A percentile compares a stretch with the other conserved stretches of the same genome.
phyloP scores from a whole-genome alignment of 257 asterid genomes.

The Forsythia viridissima region DNA sequence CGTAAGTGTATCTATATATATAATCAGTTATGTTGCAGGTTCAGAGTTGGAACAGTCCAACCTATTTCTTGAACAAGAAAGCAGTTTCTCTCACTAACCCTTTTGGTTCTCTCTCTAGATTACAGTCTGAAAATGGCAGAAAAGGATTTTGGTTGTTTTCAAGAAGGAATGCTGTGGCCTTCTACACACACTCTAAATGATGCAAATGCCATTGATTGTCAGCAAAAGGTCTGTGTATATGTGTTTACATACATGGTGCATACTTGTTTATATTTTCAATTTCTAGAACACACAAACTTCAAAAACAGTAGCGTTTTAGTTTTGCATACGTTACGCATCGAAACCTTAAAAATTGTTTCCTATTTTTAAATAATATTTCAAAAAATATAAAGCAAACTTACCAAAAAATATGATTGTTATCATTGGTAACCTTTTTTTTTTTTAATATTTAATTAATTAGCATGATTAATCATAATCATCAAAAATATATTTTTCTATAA shows the following conservation, averaged over 20 bases:
- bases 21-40: conserved; percentile 64
- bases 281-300: too few relatives aligned
- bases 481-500: too few relatives aligned
- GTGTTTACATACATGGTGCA: too few relatives aligned
- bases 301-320: too few relatives aligned
- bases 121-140: conserved; percentile 39
- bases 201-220: conserved; percentile 18
- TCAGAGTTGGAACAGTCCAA: conserved; percentile 48
- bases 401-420: too few relatives aligned
- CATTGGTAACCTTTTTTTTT: too few relatives aligned
- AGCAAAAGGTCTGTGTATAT: background rate
- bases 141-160: conserved; percentile 42
- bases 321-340: too few relatives aligned
- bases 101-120: conserved; percentile 22
- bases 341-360: background rate
- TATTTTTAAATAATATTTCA: conserved; percentile 17
- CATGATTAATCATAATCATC: too few relatives aligned
- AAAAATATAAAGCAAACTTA: too few relatives aligned
- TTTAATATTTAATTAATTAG: too few relatives aligned
- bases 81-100: background rate
- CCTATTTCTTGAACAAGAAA: conserved; percentile 16
- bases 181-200: background rate
- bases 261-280: too few relatives aligned
- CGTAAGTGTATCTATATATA: conserved; percentile 15
- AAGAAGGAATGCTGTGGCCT: conserved; percentile 25